Conservation (phyloP, 2,329 filamentous ascomycete genomes). For the Graphilbum sp. region DNA sequence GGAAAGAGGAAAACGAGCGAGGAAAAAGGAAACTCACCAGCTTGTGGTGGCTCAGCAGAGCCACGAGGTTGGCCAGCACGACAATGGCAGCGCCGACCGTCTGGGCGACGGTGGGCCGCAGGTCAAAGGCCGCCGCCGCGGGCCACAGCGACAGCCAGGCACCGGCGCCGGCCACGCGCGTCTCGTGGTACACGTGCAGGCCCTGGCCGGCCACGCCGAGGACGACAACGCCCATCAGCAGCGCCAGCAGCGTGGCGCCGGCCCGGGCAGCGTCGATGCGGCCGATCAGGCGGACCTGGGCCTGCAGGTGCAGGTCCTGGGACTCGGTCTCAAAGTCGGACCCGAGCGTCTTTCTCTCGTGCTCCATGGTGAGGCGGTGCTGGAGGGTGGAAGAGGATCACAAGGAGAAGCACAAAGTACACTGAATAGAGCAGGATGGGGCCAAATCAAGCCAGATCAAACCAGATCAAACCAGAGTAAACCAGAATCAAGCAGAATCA, state of each 20-base stretch:
- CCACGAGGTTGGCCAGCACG: slow-evolving; percentile 27
- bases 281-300: slow-evolving; percentile 22
- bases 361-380: slow-evolving; percentile 3
- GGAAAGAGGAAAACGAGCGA: background rate
- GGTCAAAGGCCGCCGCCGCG: slow-evolving; percentile 28
- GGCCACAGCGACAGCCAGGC: slow-evolving; percentile 38
- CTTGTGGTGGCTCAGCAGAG: slow-evolving; percentile 31
- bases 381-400: background rate
- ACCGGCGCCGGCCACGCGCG: slow-evolving; percentile 29
- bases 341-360: slow-evolving; percentile 9
- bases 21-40: slow-evolving; percentile 24
- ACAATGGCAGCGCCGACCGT: slow-evolving; percentile 35
- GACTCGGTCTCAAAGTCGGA: slow-evolving; percentile 34
- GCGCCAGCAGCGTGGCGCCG: slow-evolving; percentile 30
- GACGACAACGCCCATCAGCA: slow-evolving; percentile 33
- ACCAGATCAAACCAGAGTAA: no score
- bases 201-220: slow-evolving; percentile 38
- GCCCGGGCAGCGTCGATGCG: slow-evolving; percentile 27
- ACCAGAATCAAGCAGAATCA: no score
- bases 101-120: slow-evolving; percentile 38
- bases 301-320: slow-evolving; percentile 19
- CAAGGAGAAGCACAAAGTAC: no score
- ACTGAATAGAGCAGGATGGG: no score
- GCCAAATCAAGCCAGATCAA: no score
- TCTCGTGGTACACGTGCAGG: slow-evolving; percentile 37